Conservation (phyloP, 257 asterid genomes). For the Solanum bukasovii region DNA sequence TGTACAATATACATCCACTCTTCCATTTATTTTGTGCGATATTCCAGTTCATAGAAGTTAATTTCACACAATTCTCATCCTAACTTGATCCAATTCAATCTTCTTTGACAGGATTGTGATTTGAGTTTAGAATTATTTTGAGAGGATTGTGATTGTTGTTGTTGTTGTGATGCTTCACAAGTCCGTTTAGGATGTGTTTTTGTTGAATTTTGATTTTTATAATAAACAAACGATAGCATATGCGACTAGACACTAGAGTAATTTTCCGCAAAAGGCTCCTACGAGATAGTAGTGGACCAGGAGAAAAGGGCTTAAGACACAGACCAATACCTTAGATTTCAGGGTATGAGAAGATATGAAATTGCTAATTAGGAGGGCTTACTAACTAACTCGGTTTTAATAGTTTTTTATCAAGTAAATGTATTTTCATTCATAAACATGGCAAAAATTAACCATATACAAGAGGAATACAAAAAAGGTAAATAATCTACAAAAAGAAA, state of each 20-base stretch:
- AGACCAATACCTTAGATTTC: not conserved
- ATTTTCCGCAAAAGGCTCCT: not conserved
- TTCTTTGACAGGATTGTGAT: not conserved
- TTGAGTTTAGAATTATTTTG: not conserved
- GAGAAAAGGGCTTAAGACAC: not conserved
- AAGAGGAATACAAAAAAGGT: not conserved
- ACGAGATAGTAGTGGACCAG: not conserved
- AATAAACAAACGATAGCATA: not conserved
- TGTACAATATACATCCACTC: not conserved
- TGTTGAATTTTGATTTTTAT: not conserved
- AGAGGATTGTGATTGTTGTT: not conserved
- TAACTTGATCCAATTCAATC: not conserved
- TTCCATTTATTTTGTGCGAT: not conserved
- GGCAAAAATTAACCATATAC: not conserved
- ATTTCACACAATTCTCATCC: not conserved
- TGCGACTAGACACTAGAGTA: not conserved
- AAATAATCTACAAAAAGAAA: not conserved
- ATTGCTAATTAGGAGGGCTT: not conserved
- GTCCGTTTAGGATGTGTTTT: not conserved
- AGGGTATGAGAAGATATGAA: not conserved
- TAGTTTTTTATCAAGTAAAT: not conserved
- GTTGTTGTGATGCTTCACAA: not conserved
- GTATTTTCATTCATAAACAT: not conserved
- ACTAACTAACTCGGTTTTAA: not conserved
- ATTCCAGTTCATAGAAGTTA: not conserved